Base-by-base conservation (phyloP, 2,329 filamentous ascomycete species). In the Apiospora phragmitis region DNA sequence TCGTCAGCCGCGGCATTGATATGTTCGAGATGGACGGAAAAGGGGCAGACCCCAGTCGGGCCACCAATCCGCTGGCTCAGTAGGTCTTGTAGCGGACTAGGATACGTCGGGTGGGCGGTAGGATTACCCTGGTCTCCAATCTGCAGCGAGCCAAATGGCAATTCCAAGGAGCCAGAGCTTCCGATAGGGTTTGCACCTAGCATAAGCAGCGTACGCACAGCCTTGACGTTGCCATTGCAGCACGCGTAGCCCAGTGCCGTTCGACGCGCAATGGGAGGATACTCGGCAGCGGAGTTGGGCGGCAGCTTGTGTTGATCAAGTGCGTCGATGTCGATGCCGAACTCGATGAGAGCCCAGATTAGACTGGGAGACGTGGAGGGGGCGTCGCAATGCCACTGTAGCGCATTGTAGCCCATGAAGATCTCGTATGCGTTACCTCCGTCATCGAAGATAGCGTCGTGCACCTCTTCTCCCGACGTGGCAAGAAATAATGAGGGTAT, bases 381-480 rank as follows among this genome's bases (percentile, higher is more conserved):
- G 4, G 73, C 71, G 43, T 74, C 62, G 51, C 73, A 72, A 38
- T 74, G 71, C 73, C 73, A 74, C 16, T 74, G 70, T 0, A 74
- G 67, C 18, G 71, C 68, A 18, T 73, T 72, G 32, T 70, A 71
- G 1, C 73, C 73, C n/a, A 11, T 38, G 21, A 69, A 72, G 21
- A 71, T n/a, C 26, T 74, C 70, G 14, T 35, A 9, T 6, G 72
- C 55, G 4, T 68, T 21, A 35, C 3, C 55, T n/a, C 32, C 18
- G 8, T 38, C 9, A 1, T n/a, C 4, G 8, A 12, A 11, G 1
- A 62, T 35, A 11, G 8, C 18, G 21, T 59, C 18, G 18, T 38
- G 9, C 11, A 62, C 55, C 8, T 62, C 29, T 1, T 62, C 32
- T 7, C 32, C 18, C 9, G 5, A 24, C 16, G 18, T 38, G 21